phyloP scores from a whole-genome alignment of 2,329 filamentous ascomycete species.

The Cordyceps fumosorosea region DNA sequence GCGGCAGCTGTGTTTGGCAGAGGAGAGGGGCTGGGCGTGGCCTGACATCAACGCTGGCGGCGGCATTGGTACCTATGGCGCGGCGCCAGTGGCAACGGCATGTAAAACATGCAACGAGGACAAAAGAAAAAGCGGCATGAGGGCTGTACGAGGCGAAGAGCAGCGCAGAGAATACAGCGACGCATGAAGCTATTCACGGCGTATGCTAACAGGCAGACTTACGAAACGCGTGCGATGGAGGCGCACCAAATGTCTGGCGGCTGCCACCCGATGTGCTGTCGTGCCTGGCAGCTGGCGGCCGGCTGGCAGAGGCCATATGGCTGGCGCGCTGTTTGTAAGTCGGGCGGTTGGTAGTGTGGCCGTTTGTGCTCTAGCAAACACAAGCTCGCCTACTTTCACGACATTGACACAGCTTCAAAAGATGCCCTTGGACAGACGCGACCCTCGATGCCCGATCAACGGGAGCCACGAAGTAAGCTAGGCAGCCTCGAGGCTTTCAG shows the following conservation, averaged over 20 bases:
- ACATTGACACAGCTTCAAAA: background rate
- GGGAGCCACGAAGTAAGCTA: background rate
- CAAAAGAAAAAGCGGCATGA: background rate
- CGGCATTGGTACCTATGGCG: background rate
- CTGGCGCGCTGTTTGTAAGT: background rate
- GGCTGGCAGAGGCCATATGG: slow-evolving; percentile 9
- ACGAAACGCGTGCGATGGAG: slow-evolving; percentile 8
- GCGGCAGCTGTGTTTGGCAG: background rate
- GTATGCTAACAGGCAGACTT: background rate
- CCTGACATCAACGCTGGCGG: background rate
- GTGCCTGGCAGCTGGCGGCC: slow-evolving; percentile 11
- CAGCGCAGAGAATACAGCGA: background rate
- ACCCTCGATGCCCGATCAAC: background rate
- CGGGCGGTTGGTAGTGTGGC: background rate
- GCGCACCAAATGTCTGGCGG: slow-evolving; percentile 4
- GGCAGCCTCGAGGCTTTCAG: background rate
- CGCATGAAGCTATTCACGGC: slow-evolving; percentile 5
- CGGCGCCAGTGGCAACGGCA: slow-evolving; percentile 1
- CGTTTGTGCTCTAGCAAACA: slow-evolving; percentile 7
- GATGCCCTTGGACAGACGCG: background rate
- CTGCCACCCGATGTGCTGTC: slow-evolving; percentile 4
- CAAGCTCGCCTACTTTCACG: background rate
- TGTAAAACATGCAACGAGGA: background rate
- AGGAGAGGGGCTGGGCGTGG: background rate
- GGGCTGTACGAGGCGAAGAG: background rate